Base-by-base conservation (phyloP, 1,284 basidiomycete genomes). In the Moniliophthora roreri region DNA sequence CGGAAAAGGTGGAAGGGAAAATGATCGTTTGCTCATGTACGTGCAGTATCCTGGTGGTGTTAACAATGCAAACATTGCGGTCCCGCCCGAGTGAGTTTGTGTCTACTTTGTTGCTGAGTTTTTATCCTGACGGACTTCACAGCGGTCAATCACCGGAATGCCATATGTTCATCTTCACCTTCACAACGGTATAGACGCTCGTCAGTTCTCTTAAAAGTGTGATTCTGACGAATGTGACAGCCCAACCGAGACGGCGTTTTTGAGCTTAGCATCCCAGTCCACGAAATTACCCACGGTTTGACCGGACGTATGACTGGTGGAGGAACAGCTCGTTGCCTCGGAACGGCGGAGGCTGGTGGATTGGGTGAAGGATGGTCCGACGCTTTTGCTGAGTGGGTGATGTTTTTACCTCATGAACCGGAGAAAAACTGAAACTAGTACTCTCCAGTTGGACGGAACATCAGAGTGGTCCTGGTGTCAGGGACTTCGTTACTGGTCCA, bases 331-430 rank as follows among this genome's bases (percentile, higher is more conserved):
- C 65, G 72, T 7, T 81, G 80, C 61, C 65, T 81, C 18, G 76
- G 79, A 58, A 75, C 75, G 3, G 67, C 65, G 6, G 80, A 81
- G 58, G 66, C 79, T 24, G 71, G 70, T 20, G 79, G 79, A 3
- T 67, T 82, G 58, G 79, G 79, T 26, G 80, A 82, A 66, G 80
- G 75, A 21, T 81, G 78, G 79, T 76, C 75, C 11, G 80, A 81
- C 61, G 73, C 77, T 23, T 68, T 81, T 61, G 78, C 79, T 11
- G 71, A 76, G 76, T 77, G 28, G 8, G 44, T 15, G 3, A 3
- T 9, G 18, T 5, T 16, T 46, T 32, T 24, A 46, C 24, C 7
- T 3, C 13, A 2, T 46, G 20, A 21, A 40, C n/a, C 9, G 10
- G 11, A 3, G n/a, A 9, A 24, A 9, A n/a, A 18, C 15, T 24